Evolutionary conservation across 352 stramenopile species (phyloP).

Genomic region (Peronospora destructor): DNA sequence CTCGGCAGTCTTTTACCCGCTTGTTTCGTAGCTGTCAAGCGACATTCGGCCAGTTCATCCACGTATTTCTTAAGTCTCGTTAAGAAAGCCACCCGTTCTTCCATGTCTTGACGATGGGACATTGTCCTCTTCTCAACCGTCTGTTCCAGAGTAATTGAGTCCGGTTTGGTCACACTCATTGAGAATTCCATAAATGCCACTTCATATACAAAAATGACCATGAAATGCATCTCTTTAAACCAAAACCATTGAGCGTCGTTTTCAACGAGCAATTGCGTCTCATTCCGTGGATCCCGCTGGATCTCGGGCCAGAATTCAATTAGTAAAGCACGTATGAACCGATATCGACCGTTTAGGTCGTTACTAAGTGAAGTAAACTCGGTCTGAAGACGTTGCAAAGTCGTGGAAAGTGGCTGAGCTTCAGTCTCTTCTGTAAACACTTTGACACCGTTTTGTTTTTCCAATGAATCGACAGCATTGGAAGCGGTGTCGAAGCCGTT

Average conservation of each 20-base stretch:
- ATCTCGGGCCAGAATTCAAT: constrained; percentile 68
- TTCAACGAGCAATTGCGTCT: constrained; percentile 28
- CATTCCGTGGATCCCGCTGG: constrained; percentile 38
- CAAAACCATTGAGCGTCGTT: constrained; percentile 74
- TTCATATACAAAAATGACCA: constrained; percentile 78
- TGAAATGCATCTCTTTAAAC: constrained; percentile 75
- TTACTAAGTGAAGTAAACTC: constrained; percentile 27
- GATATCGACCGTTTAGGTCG: constrained; percentile 34
- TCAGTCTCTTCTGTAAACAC: not conserved
- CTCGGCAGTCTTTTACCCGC: constrained; percentile 38
- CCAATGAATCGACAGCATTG: not conserved
- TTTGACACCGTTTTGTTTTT: constrained; percentile 12
- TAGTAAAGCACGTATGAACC: constrained; percentile 59
- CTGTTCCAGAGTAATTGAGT: constrained; percentile 44
- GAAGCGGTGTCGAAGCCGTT: constrained; percentile 10
- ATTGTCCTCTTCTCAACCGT: constrained; percentile 42
- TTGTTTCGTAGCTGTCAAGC: constrained; percentile 38
- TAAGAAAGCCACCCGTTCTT: constrained; percentile 69
- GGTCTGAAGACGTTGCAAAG: constrained; percentile 13
- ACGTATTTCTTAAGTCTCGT: constrained; percentile 55
- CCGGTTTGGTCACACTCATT: constrained; percentile 74
- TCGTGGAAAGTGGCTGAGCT: not conserved
- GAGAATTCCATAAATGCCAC: constrained; percentile 85
- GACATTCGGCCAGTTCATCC: constrained; percentile 42
- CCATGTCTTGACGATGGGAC: constrained; percentile 67